Evolutionary conservation across 1,139 yeast species (phyloP), one percentile per base, ranked within the genome.

Genomic region (Yamadazyma oceani): DNA sequence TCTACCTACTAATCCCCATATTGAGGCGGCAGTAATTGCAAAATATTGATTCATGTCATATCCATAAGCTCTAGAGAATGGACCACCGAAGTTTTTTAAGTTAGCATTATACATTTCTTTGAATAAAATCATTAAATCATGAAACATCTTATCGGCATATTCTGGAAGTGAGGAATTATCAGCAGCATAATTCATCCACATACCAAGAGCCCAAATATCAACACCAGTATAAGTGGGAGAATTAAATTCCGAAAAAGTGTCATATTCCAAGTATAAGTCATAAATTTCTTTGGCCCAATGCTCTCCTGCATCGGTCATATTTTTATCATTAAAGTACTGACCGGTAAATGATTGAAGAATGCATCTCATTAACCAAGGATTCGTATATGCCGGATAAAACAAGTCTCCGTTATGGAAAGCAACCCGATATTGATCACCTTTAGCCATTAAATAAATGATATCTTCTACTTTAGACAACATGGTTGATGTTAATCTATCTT

Each of bases 341-440:
- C 45, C 45, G 12, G 42, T 37, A 38, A 27, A 42, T 2, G 45
- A 42, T 35, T 42, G 45, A n/a, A 42, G 29, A 16, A 42, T 36
- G 35, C 41, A 37, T 37, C 45, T 42, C 45, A 42, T 42, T 35
- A 42, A 26, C 45, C 45, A 42, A n/a, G 45, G 45, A 22, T 42
- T 42, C 3, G 43, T 17, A 25, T 42, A 42, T 31, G 38, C 35
- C 16, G 45, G 42, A 25, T 42, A 42, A 14, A 42, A 33, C 19
- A 40, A 40, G 12, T 30, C 32, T n/a, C 11, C 32, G n/a, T 19
- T 30, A 12, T 17, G n/a, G 17, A 19, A 19, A 13, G 25, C 32
- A 5, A 30, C 32, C 4, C 32, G 14, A 13, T 30, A 30, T 21
- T 30, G 32, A 21, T 30, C 32, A 17, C 32, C 32, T 12, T 30